Conservation (phyloP, 2,329 filamentous ascomycete species). For the Aspergillus udagawae region DNA sequence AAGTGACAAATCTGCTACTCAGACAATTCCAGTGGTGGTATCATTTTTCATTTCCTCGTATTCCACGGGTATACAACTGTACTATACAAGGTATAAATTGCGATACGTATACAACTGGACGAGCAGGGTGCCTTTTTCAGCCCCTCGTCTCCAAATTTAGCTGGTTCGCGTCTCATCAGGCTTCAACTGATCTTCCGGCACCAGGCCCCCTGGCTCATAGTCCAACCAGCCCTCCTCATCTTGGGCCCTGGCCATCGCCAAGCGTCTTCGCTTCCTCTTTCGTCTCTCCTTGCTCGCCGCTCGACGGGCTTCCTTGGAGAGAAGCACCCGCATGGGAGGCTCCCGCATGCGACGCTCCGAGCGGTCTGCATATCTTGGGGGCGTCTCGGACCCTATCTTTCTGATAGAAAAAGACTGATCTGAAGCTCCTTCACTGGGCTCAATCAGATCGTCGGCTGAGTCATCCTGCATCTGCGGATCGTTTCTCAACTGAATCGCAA, state of each 20-base stretch:
- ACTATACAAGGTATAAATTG: not conserved
- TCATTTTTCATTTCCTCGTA: not conserved
- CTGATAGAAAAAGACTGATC: not conserved
- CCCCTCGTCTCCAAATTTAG: not conserved
- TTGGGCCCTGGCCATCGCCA: conserved; percentile 14
- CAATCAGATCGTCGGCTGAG: not conserved
- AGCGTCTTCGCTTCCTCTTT: conserved; percentile 17
- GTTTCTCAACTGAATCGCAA: conserved; percentile 26
- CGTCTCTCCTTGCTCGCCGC: conserved; percentile 17
- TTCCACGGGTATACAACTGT: not conserved
- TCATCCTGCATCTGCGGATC: conserved; percentile 24
- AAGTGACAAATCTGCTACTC: not conserved
- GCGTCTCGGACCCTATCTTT: conserved; percentile 1
- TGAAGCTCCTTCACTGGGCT: not conserved
- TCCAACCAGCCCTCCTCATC: conserved; percentile 21
- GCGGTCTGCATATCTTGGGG: conserved; percentile 1
- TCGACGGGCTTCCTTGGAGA: conserved; percentile 10
- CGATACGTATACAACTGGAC: not conserved
- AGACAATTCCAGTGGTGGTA: not conserved
- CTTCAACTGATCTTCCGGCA: conserved; percentile 11
- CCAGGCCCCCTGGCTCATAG: conserved; percentile 16
- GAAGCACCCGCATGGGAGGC: not conserved
- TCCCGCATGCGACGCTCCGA: conserved; percentile 1
- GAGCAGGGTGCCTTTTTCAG: not conserved
- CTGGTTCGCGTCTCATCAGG: not conserved